Base-by-base conservation (phyloP, 257 asterid species). In the Jacaranda copaia region DNA sequence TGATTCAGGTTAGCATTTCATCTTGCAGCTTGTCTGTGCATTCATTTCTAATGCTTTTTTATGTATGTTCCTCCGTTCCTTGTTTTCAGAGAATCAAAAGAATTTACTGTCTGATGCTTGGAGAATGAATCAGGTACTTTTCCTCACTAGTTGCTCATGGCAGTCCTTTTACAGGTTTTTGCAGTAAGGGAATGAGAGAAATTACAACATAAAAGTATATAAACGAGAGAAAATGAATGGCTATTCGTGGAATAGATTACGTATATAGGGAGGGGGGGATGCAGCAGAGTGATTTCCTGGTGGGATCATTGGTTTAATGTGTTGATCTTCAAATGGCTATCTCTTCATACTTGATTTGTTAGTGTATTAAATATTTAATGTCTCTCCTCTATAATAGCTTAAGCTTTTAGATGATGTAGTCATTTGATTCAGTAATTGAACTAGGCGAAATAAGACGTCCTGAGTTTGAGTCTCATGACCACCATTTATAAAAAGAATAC, bases 111-210 rank as follows among this genome's bases (percentile, higher is more conserved):
- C 99, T 72, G 99, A 95, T 90, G 77, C 10, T 81, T 93, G 99
- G 99, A 92, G 99, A 86, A 95, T 95, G 97, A 82, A 82, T 85
- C 99, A 95, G 99, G 99, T 95, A 83, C 60, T 40, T 84, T 46
- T 19, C 35, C 79, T 15, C 38, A 57, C 76, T 9, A 14, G 59
- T 77, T 48, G 32, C 19, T 25, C 56, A 32, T 43, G 40, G 20
- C 64, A 39, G 45, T 53, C 51, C 5, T 61, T 59, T 18, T 40
- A 51, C 19, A 40, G 58, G 49, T 52, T 18, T 46, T 46, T 55
- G 38, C 49, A 19, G 45, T 49, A 62, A 53, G 51, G 12, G 15
- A 52, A 56, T 42, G 32, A 18, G 53, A 35, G 52, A 45, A 46
- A 39, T 35, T 46, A 42, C 59, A 56, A 40, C 55, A 35, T 45